Evolutionary conservation across 2,329 filamentous ascomycete species (phyloP).

Genomic region (Colletotrichum tabaci): DNA sequence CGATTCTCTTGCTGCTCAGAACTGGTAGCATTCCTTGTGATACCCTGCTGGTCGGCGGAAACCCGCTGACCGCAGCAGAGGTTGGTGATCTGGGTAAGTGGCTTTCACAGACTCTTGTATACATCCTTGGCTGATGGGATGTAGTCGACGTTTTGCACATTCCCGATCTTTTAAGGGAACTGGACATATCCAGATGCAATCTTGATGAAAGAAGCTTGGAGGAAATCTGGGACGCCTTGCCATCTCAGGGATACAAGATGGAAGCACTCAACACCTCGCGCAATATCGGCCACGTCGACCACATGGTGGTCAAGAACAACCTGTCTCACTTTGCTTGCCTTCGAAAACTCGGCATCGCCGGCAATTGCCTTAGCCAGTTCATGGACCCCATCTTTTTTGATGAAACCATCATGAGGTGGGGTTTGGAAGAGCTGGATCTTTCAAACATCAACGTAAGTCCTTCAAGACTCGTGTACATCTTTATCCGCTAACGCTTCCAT

Average conservation of each 20-base stretch:
- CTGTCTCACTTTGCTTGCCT: conserved; percentile 61
- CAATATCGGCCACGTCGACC: conserved; percentile 66
- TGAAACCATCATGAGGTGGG: conserved; percentile 59
- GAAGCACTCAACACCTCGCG: conserved; percentile 67
- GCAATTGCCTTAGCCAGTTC: conserved; percentile 63
- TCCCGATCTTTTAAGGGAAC: conserved; percentile 56
- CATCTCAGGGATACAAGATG: conserved; percentile 61
- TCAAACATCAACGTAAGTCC: conserved; percentile 66
- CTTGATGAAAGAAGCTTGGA: conserved; percentile 65
- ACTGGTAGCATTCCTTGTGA: conserved; percentile 65
- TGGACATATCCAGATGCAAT: conserved; percentile 67
- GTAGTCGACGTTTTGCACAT: conserved; percentile 49
- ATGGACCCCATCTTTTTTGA: conserved; percentile 63
- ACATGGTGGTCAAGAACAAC: conserved; percentile 61
- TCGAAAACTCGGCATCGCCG: conserved; percentile 64
- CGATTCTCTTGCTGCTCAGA: conserved; percentile 65
- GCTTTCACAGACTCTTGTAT: neutral
- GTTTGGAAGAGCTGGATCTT: conserved; percentile 68
- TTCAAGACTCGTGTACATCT: neutral
- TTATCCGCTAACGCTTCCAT: conserved; percentile 38
- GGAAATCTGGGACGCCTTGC: conserved; percentile 63
- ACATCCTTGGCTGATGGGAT: conserved; percentile 9
- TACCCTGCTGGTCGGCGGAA: conserved; percentile 66
- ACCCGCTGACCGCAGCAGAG: conserved; percentile 61
- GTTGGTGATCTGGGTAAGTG: conserved; percentile 63